Base-by-base conservation (phyloP, 768 basidiomycete genomes). In the Russula earlei region DNA sequence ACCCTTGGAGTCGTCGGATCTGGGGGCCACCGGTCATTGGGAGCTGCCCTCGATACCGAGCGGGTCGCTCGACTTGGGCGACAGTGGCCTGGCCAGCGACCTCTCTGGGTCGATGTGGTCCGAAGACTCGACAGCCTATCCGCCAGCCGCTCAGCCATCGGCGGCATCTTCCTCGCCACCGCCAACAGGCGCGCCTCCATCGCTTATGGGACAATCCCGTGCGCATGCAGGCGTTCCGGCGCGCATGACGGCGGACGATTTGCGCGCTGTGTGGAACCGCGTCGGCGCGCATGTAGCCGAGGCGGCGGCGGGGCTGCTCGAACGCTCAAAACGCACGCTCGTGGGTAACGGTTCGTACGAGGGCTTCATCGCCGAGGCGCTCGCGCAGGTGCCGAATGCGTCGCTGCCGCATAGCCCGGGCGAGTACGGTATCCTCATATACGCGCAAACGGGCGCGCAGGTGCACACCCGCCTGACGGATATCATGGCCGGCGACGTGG, bases 291-390 rank as follows among this genome's bases (percentile, higher is more conserved):
- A 82, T 55, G 76, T 95, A 3, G 79, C 81, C 64, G 82, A 88
- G 61, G 75, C 79, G 0, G 91, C 92, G 1, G 77, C 78, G 15
- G 70, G 73, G 38, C 66, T 93, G 49, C 79, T 76, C 59, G 86
- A 87, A 34, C 83, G 85, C 62, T 90, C 88, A 37, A 91, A 85
- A 71, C 84, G 80, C 68, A 66, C 76, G 8, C 74, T 91, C 38
- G 77, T 93, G 27, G 93, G 90, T 5, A 91, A 95, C 64, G 92
- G 93, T 11, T 84, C 87, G 42, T 85, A 87, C 54, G 72, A 76
- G 3, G 91, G 91, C 3, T 93, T 93, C 66, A 78, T 95, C 24
- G 67, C 73, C 15, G 77, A 83, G 5, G 85, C 82, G 6, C 68
- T 93, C 29, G 70, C 71, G 20, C 77, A 83, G 59, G 86, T 88